Conservation (phyloP, 148 eudicot species). For the Camellia granthamiana region DNA sequence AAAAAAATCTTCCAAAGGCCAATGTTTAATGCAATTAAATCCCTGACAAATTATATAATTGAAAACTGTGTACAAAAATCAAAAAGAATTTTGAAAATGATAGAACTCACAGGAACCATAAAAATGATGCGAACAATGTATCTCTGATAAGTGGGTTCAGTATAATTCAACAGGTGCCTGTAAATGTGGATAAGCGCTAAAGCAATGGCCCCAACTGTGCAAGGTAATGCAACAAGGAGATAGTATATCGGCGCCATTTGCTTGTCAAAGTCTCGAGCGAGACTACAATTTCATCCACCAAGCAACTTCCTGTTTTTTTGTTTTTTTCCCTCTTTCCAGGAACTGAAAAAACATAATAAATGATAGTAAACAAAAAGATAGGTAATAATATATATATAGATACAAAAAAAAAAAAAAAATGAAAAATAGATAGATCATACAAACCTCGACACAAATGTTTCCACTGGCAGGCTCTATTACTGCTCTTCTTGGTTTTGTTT, state of each 20-base stretch:
- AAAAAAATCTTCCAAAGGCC: background rate
- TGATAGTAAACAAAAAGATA: background rate
- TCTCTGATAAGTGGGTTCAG: constrained; percentile 96
- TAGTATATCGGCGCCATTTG: constrained; percentile 75
- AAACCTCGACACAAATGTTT: constrained; percentile 3
- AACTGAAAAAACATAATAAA: background rate
- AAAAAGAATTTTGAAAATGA: background rate
- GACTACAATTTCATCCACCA: constrained; percentile 33
- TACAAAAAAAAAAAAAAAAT: background rate
- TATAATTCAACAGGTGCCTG: constrained; percentile 83
- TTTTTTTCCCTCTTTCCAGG: background rate
- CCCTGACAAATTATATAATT: background rate
- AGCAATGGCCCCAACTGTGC: constrained; percentile 77
- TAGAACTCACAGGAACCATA: constrained; percentile 91
- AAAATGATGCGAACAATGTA: constrained; percentile 92
- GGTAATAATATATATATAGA: no score
- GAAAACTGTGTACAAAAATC: background rate
- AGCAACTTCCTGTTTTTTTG: constrained; percentile 9
- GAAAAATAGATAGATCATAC: background rate
- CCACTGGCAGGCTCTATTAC: constrained; percentile 5
- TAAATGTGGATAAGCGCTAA: constrained; percentile 77
- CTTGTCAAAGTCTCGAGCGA: constrained; percentile 3
- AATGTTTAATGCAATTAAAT: background rate
- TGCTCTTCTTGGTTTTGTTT: constrained; percentile 1
- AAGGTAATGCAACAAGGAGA: constrained; percentile 76